A percentile compares a stretch with the other conserved stretches of the same genome.
These are phyloP conservation scores for Thalassia testudinum DNA, from an alignment of 116 monocot genomes.

Conservation along the genomic window DNA sequence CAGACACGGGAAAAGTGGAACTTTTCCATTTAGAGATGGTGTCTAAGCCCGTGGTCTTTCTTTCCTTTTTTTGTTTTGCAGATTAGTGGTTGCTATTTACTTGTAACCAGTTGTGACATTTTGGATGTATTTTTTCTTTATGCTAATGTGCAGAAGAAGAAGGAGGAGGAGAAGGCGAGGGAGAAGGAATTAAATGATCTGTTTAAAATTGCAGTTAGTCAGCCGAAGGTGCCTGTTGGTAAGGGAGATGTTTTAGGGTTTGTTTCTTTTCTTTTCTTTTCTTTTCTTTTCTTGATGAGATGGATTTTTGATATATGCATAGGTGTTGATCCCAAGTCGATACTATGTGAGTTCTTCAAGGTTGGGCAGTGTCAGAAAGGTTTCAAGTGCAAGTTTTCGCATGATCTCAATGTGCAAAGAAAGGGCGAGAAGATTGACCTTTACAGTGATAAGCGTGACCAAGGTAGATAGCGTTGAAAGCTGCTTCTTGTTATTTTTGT, in stretches of 20 bases:
- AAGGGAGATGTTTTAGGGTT: not conserved
- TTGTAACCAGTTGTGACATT: too few relatives aligned
- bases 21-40: too few relatives aligned
- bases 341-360: slow-evolving; percentile 96
- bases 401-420: slow-evolving; percentile 93
- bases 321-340: slow-evolving; percentile 99
- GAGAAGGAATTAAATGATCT: slow-evolving; percentile 96
- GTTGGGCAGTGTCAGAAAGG: slow-evolving; percentile 85
- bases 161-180: slow-evolving; percentile 95
- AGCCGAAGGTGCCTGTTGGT: slow-evolving; percentile 95
- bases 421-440: slow-evolving; percentile 97
- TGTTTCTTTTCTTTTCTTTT: not conserved
- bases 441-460: slow-evolving; percentile 82
- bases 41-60: too few relatives aligned
- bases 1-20: too few relatives aligned
- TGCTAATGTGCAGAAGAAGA: slow-evolving; percentile 62
- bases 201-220: slow-evolving; percentile 88
- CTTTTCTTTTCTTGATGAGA: too few relatives aligned
- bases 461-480: slow-evolving; percentile 15
- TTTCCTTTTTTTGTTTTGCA: too few relatives aligned
- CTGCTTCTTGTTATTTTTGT: not conserved
- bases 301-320: slow-evolving; percentile 1
- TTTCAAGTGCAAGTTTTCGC: slow-evolving; percentile 95
- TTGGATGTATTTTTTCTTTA: slow-evolving; percentile 4
- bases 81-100: too few relatives aligned